Evolutionary conservation across 31 red algal genomes (phyloP), one percentile per base, ranked within the genome.

Genomic region (Odonthalia washingtoniensis): DNA sequence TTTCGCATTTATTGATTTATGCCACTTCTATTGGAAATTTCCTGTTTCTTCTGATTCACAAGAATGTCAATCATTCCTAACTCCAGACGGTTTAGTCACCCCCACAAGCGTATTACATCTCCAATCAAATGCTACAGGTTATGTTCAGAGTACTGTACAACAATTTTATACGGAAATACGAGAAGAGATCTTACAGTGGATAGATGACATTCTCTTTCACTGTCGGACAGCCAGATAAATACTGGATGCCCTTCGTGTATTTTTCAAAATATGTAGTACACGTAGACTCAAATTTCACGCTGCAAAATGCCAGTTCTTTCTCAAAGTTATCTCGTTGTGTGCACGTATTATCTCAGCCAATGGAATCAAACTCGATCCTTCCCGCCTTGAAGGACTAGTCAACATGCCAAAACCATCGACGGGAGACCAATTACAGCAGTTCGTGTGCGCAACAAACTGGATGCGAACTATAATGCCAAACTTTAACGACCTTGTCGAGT

Each of bases 371-470:
- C 27, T 70, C 28, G 67, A 70, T 70, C 67, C 67, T 6, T 18
- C 16, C 9, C 67, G 67, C 27, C 9, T 70, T 30, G 27, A 18
- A 9, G 67, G 12, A 30, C 9, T 70, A 12, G 16, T 12, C 6
- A 12, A 70, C 9, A 70, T 70, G 67, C 27, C 67, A 9, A 12
- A 70, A 70, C 21, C 49, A 42, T 74, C 21, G 5, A 72, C 42
- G 24, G 82, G 35, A 3, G 65, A 45, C 68, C 30, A 85, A 17
- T 35, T 74, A 16, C 82, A 85, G 41, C 69, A 85, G 39, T 46
- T 85, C 3, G 37, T 85, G 33, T 85, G 82, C 44, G 82, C 67
- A 31, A 9, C 27, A 6, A 65, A 81, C 21, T 81, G 78, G 49
- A 81, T 81, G 16, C 44, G 49, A 26, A 74, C 65, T 18, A 35